A percentile compares a stretch with the other conserved stretches of the same genome.
phyloP scores from a whole-genome alignment of 495 filamentous ascomycete genomes.

The Xanthoparmelia taractica region DNA sequence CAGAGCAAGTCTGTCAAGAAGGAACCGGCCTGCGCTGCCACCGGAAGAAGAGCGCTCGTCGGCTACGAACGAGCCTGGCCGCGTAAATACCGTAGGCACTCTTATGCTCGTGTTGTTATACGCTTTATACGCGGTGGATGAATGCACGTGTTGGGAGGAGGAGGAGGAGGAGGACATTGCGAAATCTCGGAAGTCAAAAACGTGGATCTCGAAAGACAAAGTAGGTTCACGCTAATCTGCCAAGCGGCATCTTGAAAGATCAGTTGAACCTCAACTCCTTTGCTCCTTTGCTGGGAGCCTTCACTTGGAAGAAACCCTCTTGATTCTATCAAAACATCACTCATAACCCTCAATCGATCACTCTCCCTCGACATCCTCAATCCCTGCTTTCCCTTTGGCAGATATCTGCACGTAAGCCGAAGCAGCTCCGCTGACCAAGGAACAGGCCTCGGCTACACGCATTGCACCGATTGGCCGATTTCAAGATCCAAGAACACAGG shows the following conservation, averaged over 20 bases:
- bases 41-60: background rate
- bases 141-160: background rate
- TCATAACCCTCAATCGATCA: background rate
- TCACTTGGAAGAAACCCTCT: background rate
- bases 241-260: background rate
- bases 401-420: background rate
- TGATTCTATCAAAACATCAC: background rate
- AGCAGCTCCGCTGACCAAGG: background rate
- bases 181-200: background rate
- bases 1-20: background rate
- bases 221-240: slow-evolving; percentile 3
- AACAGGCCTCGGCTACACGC: slow-evolving; percentile 7
- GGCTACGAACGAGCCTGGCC: background rate
- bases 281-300: too few relatives aligned
- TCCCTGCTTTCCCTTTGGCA: background rate
- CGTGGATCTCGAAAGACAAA: slow-evolving; percentile 9
- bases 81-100: too few relatives aligned
- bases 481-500: background rate
- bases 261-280: slow-evolving; percentile 14
- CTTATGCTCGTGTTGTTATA: background rate
- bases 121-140: background rate
- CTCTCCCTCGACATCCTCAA: background rate
- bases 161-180: background rate
- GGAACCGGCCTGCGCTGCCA: background rate
- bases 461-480: slow-evolving; percentile 4